Base-by-base conservation (phyloP, 495 filamentous ascomycete genomes). In the Letharia columbiana region DNA sequence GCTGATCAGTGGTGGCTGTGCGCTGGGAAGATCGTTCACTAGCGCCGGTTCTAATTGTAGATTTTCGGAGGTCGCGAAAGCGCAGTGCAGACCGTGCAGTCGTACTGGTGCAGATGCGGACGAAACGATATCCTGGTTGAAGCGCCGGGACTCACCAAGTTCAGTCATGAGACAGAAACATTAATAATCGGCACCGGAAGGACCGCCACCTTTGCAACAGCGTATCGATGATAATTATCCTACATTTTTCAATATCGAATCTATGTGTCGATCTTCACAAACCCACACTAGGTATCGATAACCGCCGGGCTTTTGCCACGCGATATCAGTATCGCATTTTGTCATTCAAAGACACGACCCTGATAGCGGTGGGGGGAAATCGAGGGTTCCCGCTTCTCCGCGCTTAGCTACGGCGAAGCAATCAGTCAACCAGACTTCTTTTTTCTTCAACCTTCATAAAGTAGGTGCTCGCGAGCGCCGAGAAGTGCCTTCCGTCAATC, bases 21-120 rank as follows among this genome's bases (percentile, higher is more conserved):
- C 54, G 31, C 57, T 40, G 63, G 18, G 42, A 20, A 49, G 63
- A 65, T 65, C 63, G 37, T 35, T 41, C 17, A 23, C 42, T 65
- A 65, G 56, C 17, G 63, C 33, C 42, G 31, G 31, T 65, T 65
- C 63, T 65, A 65, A 65, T 57, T 65, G 63, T 56, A 50, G 63
- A 65, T 59, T 58, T 45, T 58, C 63, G 63, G 63, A 56, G 40
- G 47, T 57, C 54, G 63, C 63, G 47, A 65, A 45, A 56, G 50
- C 54, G 42, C 41, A 60, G 37, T 41, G 50, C 52, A 64, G 40
- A 35, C 63, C 50, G 37, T 41, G 50, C 52, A 64, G 40, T n/a
- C 63, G 40, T 57, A 33, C 52, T 41, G 35, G 47, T 59, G 23
- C 47, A 23, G 20, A 59, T 60, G 52, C 63, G 41, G 42, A 59